Evolutionary conservation across 2,329 filamentous ascomycete species (phyloP), one percentile per base, ranked within the genome.

Genomic region (Cladosporium sphaerospermum): DNA sequence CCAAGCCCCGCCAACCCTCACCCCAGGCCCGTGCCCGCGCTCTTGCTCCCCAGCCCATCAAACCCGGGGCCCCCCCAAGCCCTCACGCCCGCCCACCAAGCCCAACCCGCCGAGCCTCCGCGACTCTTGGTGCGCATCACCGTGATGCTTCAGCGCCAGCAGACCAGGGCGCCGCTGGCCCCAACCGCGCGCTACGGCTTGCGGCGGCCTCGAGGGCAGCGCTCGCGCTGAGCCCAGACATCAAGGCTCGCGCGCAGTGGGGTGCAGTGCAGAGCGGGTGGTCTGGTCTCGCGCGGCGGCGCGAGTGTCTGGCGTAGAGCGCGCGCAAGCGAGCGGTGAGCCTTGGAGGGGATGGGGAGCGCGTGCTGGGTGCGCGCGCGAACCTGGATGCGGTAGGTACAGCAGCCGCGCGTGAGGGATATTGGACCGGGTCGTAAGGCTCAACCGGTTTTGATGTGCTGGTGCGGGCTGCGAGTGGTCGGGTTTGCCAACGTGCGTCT

Each of bases 71-170:
- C 16, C 23, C 7, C 7, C 23, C 23, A 28, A 14, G 28, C 43
- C 32, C 32, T 14, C 36, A 39, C 8, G 8, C 13, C 13, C 34
- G 48, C 32, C 32, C 18, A 28, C 48, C 48, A 51, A 51, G 48
- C 48, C 36, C 48, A 23, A 23, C 23, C 48, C 48, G 48, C 48
- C 48, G 48, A 51, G 48, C 48, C 48, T 37, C 48, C 37, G 28
- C 48, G 33, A 36, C 36, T 44, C 48, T 51, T 51, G 48, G 40
- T 28, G 5, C 36, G 31, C 31, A 40, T n/a, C 31, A 23, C 44
- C 48, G 14, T 44, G 31, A 44, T 44, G 40, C 48, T 42, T 44
- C 42, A 32, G 19, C 23, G 3, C 11, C 28, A 13, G 11, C 16
- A 13, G 10, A 11, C 42, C 18, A n/a, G 31, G 42, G 13, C 16